A percentile compares a stretch with the other conserved stretches of the same genome.
phyloP scores from a whole-genome alignment of 2,329 filamentous ascomycete species.

The Aspergillus udagawae region DNA sequence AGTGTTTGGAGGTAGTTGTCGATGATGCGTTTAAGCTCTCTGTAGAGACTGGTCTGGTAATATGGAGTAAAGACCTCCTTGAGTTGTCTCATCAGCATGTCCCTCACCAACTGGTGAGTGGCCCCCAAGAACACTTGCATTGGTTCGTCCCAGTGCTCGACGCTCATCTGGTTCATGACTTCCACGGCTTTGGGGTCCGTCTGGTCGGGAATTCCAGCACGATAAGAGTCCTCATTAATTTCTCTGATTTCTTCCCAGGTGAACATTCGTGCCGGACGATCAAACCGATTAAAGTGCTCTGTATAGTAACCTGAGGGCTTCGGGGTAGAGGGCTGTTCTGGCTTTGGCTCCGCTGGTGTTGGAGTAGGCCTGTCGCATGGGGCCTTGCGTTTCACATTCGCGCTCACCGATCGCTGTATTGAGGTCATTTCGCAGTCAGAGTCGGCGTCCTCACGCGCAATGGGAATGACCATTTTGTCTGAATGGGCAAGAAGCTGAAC shows the following conservation, averaged over 20 bases:
- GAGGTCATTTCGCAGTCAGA: slow-evolving; percentile 24
- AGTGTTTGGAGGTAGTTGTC: slow-evolving; percentile 46
- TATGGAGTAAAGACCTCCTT: slow-evolving; percentile 34
- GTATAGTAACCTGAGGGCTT: slow-evolving; percentile 12
- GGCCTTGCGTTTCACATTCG: slow-evolving; percentile 19
- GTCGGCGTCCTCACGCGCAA: slow-evolving; percentile 15
- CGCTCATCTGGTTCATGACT: slow-evolving; percentile 53
- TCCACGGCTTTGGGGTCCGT: slow-evolving; percentile 60
- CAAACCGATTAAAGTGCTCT: slow-evolving; percentile 20
- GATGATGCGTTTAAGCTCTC: slow-evolving; percentile 39
- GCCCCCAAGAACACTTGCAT: slow-evolving; percentile 41
- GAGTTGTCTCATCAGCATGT: slow-evolving; percentile 45
- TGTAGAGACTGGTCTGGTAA: slow-evolving; percentile 32
- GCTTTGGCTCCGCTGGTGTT: not conserved
- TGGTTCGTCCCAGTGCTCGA: slow-evolving; percentile 56
- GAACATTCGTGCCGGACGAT: slow-evolving; percentile 19
- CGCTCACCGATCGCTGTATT: not conserved
- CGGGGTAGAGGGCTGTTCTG: not conserved
- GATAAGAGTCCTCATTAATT: slow-evolving; percentile 53
- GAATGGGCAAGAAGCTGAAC: slow-evolving; percentile 24
- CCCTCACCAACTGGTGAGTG: slow-evolving; percentile 26
- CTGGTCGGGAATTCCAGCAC: slow-evolving; percentile 56
- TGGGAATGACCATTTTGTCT: slow-evolving; percentile 36
- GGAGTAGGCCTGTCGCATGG: not conserved
- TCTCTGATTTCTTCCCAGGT: slow-evolving; percentile 45